Base-by-base conservation (phyloP, 1,284 basidiomycete genomes). In the Ustilago esculenta region DNA sequence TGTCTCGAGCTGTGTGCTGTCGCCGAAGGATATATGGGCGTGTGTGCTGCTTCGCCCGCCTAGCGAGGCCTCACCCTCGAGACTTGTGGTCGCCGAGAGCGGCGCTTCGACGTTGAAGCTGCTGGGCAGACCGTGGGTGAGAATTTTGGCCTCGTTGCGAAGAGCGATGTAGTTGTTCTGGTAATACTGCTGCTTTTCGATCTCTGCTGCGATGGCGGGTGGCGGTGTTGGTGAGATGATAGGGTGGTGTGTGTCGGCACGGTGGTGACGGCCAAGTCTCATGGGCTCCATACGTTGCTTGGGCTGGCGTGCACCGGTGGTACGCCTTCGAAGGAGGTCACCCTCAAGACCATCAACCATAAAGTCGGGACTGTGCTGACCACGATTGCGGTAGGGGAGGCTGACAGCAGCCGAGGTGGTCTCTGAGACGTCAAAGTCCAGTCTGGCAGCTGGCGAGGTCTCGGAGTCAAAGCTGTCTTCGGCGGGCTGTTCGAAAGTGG, bases 131-230 rank as follows among this genome's bases (percentile, higher is more conserved):
- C 53, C 55, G 29, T 57, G 54, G 3, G 64, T 64, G 21, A 45
- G 20, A 21, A 72, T 58, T 30, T 60, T 69, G 49, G 66, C 39
- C 32, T 53, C 56, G 50, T 64, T 61, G 48, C 67, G 67, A 15
- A 70, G 53, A 9, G 61, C 49, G 12, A 69, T 61, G 58, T 64
- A 73, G 48, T 65, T 68, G 60, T 64, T 63, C 43, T 73, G 70
- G 21, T 69, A 59, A 49, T 54, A 64, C 35, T 69, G 66, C 43
- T 66, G 66, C 56, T 60, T 69, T 23, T 58, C 69, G 51, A 67
- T 53, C 55, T 66, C 60, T 10, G 60, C 47, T 11, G 48, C 32
- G 21, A 42, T 47, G 39, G 30, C 39, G n/a, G 56, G 48, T 3
- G 59, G 48, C 1, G 54, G 53, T 8, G 30, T n/a, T 10, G 55